Conservation (phyloP, 1,284 basidiomycete genomes). For the Ceratobasidium papillatum region DNA sequence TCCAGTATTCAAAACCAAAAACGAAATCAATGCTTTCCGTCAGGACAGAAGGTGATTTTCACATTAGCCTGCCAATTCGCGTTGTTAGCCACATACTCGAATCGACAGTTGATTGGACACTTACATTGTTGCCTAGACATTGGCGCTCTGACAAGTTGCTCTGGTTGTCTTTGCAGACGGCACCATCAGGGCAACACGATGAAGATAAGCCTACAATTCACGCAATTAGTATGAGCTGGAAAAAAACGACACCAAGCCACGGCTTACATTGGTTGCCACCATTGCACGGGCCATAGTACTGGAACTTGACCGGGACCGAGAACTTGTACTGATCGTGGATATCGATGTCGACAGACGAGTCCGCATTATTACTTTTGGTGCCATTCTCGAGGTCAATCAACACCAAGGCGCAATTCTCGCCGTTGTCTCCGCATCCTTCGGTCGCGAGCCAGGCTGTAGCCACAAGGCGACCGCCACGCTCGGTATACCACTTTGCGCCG, state of each 20-base stretch:
- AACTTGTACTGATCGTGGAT: background rate
- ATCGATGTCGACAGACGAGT: background rate
- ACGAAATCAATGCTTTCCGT: background rate
- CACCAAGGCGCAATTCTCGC: background rate
- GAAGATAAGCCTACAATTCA: background rate
- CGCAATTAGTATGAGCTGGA: background rate
- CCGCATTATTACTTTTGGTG: background rate
- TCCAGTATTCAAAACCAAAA: too few species aligned
- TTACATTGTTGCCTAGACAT: conserved; percentile 6
- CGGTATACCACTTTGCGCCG: background rate
- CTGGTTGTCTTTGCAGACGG: background rate
- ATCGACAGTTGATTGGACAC: background rate
- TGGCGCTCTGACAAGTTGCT: background rate
- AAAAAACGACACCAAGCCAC: too few species aligned
- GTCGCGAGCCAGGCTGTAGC: background rate
- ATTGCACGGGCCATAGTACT: conserved; percentile 2
- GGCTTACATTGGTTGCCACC: background rate
- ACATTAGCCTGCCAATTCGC: background rate
- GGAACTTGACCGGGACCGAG: conserved; percentile 5
- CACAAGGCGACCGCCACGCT: background rate
- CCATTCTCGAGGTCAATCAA: background rate
- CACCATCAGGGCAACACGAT: conserved; percentile 9
- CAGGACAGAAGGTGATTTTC: background rate
- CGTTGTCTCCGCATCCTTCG: background rate
- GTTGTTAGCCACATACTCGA: background rate